Evolutionary conservation across 2,329 filamentous ascomycete genomes (phyloP), one percentile per base, ranked within the genome.

Genomic region (Daldinia eschscholtzii): DNA sequence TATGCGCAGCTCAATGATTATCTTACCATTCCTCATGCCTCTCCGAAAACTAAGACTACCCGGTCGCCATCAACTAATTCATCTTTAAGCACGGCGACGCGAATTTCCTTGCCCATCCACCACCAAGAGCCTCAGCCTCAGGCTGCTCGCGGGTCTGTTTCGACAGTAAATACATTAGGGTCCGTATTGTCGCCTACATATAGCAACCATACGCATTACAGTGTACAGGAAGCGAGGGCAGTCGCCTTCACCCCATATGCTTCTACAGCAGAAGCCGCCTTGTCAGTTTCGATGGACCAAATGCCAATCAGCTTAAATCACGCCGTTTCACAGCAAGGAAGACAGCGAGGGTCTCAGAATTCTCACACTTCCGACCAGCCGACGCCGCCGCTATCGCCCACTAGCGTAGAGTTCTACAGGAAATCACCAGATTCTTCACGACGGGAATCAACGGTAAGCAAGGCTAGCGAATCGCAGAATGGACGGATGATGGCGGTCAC

Each of bases 401-500:
- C 80, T 1, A 87, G 84, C 6, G 78, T 85, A 3, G 85, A 88
- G 60, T 84, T 84, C 57, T 84, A 81, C 66, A 78, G 84, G 15
- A 81, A 81, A 39, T 81, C 81, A 2, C 70, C 74, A 9, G 75
- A 78, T 15, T 82, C 83, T 0, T 74, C 81, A 7, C 75, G 73
- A n/a, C 79, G 74, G 35, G 75, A 78, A 26, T 64, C 74, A 15
- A 68, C 69, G 33, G 59, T 65, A 10, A 68, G 56, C 56, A 74
- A 72, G 13, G 64, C 55, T n/a, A 70, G 69, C 39, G 79, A 76
- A 52, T 67, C 68, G 26, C 73, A 76, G 52, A 80, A 79, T 46
- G 80, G 79, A 13, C 83, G 86, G 1, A 80, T 88, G 61, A 88
- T 89, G 83, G 85, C 86, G 0, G 86, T 89, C 18, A 88, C 86